A percentile compares a stretch with the other conserved stretches of the same genome.
Conservation (phyloP, 2,329 filamentous ascomycete species). For the Apiospora pterosperma region DNA sequence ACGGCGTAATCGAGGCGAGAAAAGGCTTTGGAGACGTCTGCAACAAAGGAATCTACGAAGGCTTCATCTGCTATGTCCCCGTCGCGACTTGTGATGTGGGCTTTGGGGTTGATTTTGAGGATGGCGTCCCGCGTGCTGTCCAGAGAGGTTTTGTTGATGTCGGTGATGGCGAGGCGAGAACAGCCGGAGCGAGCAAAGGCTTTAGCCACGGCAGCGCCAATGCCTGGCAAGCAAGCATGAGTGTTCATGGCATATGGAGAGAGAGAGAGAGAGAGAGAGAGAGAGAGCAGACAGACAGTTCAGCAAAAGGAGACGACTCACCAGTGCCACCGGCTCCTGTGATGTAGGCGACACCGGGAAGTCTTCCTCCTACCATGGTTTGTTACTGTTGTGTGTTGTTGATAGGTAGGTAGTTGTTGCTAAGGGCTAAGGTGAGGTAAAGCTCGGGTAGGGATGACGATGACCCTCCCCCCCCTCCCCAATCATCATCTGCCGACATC, state of each 20-base stretch:
- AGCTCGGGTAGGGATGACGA: no score
- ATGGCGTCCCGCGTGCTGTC: conserved; percentile 32
- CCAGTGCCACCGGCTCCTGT: conserved; percentile 46
- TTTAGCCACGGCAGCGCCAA: conserved; percentile 50
- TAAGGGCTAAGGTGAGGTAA: no score
- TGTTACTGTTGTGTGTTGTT: background rate
- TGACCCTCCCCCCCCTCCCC: no score
- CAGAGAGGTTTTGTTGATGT: conserved; percentile 41
- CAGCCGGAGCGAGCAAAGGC: conserved; percentile 50
- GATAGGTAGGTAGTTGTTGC: background rate
- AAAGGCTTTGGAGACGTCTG: conserved; percentile 30
- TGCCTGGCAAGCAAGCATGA: conserved; percentile 35
- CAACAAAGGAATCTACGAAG: conserved; percentile 37
- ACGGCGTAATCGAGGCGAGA: conserved; percentile 53
- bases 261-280: background rate
- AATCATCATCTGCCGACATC: background rate
- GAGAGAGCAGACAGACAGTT: background rate
- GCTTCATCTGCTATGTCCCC: conserved; percentile 47
- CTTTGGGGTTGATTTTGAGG: conserved; percentile 28
- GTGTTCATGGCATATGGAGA: background rate
- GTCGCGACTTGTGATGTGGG: conserved; percentile 27
- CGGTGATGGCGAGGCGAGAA: conserved; percentile 49
- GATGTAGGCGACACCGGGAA: conserved; percentile 43
- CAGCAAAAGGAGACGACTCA: conserved; percentile 17
- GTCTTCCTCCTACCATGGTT: conserved; percentile 17